These are phyloP conservation scores for Musa beccarii DNA, from an alignment of 176 grass and related monocot genomes.

Conservation along the genomic window DNA sequence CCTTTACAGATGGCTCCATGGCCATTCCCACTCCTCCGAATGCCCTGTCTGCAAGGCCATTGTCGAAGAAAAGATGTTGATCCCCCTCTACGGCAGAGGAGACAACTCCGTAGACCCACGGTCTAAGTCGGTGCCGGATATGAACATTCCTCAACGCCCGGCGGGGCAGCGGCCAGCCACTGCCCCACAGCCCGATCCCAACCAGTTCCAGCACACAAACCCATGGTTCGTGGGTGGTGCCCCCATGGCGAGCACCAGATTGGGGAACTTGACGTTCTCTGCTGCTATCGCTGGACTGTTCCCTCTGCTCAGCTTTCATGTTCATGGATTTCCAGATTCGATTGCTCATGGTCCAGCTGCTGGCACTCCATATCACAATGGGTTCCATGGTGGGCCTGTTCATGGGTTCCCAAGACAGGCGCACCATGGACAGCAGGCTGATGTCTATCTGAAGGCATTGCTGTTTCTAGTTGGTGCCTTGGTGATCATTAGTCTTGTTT, in stretches of 20 bases:
- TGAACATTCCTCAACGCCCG: conserved; percentile 44
- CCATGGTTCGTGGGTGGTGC: conserved; percentile 59
- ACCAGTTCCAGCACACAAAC: conserved; percentile 31
- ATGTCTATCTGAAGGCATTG: conserved; percentile 51
- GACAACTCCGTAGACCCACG: conserved; percentile 31
- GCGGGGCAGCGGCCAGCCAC: conserved; percentile 52
- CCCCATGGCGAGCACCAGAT: conserved; percentile 36
- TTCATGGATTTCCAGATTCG: conserved; percentile 64
- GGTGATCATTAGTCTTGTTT: conserved; percentile 56
- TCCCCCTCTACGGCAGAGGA: conserved; percentile 62
- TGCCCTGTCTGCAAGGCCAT: conserved; percentile 83
- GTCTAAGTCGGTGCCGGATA: conserved; percentile 23
- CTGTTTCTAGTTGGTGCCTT: conserved; percentile 51
- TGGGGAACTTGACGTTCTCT: conserved; percentile 82
- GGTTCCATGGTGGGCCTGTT: conserved; percentile 25
- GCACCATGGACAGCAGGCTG: conserved; percentile 49
- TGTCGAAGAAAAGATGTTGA: conserved; percentile 60
- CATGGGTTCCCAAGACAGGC: conserved; percentile 51
- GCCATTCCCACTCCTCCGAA: conserved; percentile 58
- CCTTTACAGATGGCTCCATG: conserved; percentile 73
- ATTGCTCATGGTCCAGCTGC: conserved; percentile 44
- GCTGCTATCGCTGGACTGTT: conserved; percentile 71
- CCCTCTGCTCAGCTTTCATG: conserved; percentile 77
- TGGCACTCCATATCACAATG: conserved; percentile 56
- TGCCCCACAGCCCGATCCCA: conserved; percentile 38